Conservation (phyloP, 1,284 basidiomycete species). For the Puccinia horiana region DNA sequence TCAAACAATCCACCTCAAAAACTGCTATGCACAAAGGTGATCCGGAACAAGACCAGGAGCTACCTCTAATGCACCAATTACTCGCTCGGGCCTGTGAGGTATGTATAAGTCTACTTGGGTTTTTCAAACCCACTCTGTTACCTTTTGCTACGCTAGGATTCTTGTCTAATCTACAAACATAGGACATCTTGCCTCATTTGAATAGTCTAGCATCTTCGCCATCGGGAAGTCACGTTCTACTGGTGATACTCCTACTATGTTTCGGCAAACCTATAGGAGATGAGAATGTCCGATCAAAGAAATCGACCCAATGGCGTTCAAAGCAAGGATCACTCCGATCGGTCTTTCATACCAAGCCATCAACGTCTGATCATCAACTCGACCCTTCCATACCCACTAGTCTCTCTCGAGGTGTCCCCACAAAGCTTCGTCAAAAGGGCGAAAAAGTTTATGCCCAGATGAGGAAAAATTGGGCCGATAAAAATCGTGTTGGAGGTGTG, state of each 20-base stretch:
- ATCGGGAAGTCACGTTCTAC: conserved; percentile 82
- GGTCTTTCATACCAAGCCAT: conserved; percentile 62
- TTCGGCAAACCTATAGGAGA: conserved; percentile 63
- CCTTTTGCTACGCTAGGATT: not conserved
- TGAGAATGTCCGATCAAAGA: conserved; percentile 69
- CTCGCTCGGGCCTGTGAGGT: conserved; percentile 67
- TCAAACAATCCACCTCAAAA: conserved; percentile 59
- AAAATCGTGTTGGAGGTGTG: not conserved
- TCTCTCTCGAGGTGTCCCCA: conserved; percentile 60
- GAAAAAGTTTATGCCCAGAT: conserved; percentile 65
- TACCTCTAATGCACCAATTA: conserved; percentile 72
- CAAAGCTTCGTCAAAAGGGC: conserved; percentile 65
- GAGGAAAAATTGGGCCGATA: conserved; percentile 17
- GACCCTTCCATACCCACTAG: conserved; percentile 27
- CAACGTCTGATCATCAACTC: not conserved
- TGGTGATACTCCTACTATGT: conserved; percentile 74
- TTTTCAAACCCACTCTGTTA: not conserved
- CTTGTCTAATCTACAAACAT: not conserved
- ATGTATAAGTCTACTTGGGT: not conserved
- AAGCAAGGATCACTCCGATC: conserved; percentile 74
- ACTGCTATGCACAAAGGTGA: conserved; percentile 55
- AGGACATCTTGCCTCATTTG: conserved; percentile 72
- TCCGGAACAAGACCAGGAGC: conserved; percentile 63
- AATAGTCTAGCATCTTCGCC: conserved; percentile 72
- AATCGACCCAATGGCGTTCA: conserved; percentile 73